Evolutionary conservation across 177 flowering plant genomes (phyloP).

Genomic region (Vitis hybrid): DNA sequence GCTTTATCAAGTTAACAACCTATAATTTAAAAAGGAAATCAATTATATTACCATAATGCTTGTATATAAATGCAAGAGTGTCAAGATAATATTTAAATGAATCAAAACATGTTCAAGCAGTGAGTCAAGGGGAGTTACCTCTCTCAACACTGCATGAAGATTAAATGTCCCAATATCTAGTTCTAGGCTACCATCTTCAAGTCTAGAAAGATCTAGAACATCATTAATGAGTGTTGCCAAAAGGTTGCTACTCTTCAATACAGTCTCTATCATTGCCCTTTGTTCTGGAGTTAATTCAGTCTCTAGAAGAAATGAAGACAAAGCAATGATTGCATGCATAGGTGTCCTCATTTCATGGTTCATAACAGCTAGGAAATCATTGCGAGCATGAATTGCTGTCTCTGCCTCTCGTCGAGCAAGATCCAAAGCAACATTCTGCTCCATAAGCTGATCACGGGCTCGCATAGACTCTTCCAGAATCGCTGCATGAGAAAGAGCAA

Average conservation of each 20-base stretch:
- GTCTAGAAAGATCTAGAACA: slow-evolving; percentile 64
- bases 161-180: slow-evolving; percentile 36
- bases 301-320: slow-evolving; percentile 50
- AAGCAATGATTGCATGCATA: slow-evolving; percentile 49
- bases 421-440: slow-evolving; percentile 51
- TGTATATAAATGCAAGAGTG: not conserved
- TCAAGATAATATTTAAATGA: not conserved
- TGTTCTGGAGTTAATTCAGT: slow-evolving; percentile 47
- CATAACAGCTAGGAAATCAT: slow-evolving; percentile 72
- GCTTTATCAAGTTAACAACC: slow-evolving; percentile 47
- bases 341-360: slow-evolving; percentile 77
- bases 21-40: slow-evolving; percentile 12
- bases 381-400: slow-evolving; percentile 53
- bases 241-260: slow-evolving; percentile 53
- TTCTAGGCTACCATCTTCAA: slow-evolving; percentile 72
- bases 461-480: slow-evolving; percentile 57
- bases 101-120: not conserved
- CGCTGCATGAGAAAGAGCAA: slow-evolving; percentile 68
- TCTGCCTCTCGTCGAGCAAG: slow-evolving; percentile 53
- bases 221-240: slow-evolving; percentile 59
- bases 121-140: slow-evolving; percentile 24
- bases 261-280: slow-evolving; percentile 50
- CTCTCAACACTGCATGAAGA: slow-evolving; percentile 41
- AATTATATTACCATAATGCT: not conserved
- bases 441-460: slow-evolving; percentile 49